Evolutionary conservation across 2,329 filamentous ascomycete species (phyloP), one percentile per base, ranked within the genome.

Genomic region (Penicillium griseofulvum): DNA sequence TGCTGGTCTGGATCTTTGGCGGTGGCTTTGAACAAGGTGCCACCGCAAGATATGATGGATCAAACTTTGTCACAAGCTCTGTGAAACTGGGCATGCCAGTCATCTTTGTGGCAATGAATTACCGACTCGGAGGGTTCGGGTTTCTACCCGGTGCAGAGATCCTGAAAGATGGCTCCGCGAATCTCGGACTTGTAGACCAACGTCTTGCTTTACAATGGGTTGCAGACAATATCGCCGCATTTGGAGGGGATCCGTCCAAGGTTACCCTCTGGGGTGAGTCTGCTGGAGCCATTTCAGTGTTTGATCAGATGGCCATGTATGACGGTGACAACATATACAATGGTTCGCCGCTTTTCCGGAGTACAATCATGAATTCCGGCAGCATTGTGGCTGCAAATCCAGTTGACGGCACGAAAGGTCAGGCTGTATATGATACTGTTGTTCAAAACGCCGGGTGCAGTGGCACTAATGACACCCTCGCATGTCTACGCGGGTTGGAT

Each of bases 251-350:
- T 68, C 86, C 88, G 0, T 77, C 79, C n/a, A 88, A 88, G 69
- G 88, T 92, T 6, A 92, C 88, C 0, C 87, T 93, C 56, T 91
- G 87, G 86, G 89, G 89, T 26, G 86, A 92, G 68, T 86, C 82
- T 2, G 86, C 87, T 0, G 87, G 87, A 0, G 76, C 84, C 14
- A 90, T 91, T 58, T 91, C 87, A 0, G 87, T 90, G 1, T 82
- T 88, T 46, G 83, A 91, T 65, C 90, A 93, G 63, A 90, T 91
- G 83, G 76, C 84, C 1, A 76, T 92, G 11, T 91, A 89, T 62
- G 82, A 84, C 33, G 89, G 90, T 7, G 78, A 93, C 70, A 83
- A 84, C 67, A 86, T 78, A 0, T 91, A 92, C 76, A 90, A 91
- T 2, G 87, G 86, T 50, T 85, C 87, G 64, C 78, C 85, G 1